Evolutionary conservation across 2,329 filamentous ascomycete genomes (phyloP).

Genomic region (Cryphonectria nitschkei): DNA sequence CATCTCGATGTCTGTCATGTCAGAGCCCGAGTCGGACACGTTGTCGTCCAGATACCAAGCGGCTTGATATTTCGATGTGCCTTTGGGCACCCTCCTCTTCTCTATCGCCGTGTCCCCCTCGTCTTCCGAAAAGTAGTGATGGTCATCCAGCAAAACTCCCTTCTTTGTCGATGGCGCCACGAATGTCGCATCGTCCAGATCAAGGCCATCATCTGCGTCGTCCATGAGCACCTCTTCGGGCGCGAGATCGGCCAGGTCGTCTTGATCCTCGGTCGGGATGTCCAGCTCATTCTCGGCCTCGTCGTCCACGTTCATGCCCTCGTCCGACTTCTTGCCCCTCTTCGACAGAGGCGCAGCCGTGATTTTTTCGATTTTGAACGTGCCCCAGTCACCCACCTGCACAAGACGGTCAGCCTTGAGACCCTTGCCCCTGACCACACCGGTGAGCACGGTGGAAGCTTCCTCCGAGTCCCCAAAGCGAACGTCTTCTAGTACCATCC

Average conservation of each 20-base stretch:
- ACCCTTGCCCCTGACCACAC: slow-evolving; percentile 81
- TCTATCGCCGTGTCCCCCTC: slow-evolving; percentile 62
- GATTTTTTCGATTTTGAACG: slow-evolving; percentile 91
- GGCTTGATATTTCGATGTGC: slow-evolving; percentile 91
- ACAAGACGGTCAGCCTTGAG: slow-evolving; percentile 89
- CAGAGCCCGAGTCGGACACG: slow-evolving; percentile 81
- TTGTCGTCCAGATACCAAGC: slow-evolving; percentile 86
- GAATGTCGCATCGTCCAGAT: slow-evolving; percentile 42
- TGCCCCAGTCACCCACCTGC: slow-evolving; percentile 91
- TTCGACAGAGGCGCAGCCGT: slow-evolving; percentile 71
- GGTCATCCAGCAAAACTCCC: slow-evolving; percentile 91
- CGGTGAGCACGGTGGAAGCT: slow-evolving; percentile 75
- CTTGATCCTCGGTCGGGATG: slow-evolving; percentile 74
- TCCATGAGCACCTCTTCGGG: slow-evolving; percentile 83
- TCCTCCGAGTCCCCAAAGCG: slow-evolving; percentile 66
- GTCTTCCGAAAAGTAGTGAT: slow-evolving; percentile 97
- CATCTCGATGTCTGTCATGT: slow-evolving; percentile 69
- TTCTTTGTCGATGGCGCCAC: slow-evolving; percentile 63
- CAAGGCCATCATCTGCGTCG: slow-evolving; percentile 59
- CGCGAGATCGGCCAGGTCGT: slow-evolving; percentile 81
- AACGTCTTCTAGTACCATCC: slow-evolving; percentile 88
- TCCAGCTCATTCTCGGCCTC: slow-evolving; percentile 65
- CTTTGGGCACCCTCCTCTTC: slow-evolving; percentile 80
- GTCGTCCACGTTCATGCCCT: slow-evolving; percentile 71
- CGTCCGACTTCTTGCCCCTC: slow-evolving; percentile 62